A percentile compares a stretch with the other conserved stretches of the same genome.
Evolutionary conservation across 139 green algal genomes (phyloP).

Genomic region (Chlamydomonas eustigma): DNA sequence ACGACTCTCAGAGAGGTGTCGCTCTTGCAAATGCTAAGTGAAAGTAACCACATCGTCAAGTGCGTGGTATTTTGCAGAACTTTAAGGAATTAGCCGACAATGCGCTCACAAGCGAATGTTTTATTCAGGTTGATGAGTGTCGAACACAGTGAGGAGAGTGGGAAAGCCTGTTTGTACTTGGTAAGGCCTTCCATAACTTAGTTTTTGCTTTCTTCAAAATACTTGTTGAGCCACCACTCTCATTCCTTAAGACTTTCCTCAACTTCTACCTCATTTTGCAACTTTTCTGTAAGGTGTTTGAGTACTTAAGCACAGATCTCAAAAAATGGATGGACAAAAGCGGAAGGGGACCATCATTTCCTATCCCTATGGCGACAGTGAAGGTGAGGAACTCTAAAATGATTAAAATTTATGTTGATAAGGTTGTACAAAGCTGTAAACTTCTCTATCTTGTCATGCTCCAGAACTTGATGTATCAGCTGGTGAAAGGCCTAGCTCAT

Average conservation of each 20-base stretch:
- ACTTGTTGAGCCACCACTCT: background rate
- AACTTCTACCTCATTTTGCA: background rate
- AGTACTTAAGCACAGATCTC: conserved; percentile 95
- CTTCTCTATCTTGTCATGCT: background rate
- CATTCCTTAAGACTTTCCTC: background rate
- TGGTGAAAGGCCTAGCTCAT: conserved; percentile 90
- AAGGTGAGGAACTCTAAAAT: conserved; percentile 52
- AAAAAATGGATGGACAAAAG: conserved; percentile 98
- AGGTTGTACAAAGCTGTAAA: background rate
- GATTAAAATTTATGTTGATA: too few species aligned
- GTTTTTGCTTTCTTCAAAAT: background rate
- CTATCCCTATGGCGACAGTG: conserved; percentile 51
- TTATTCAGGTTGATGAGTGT: conserved; percentile 71
- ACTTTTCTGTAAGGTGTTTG: conserved; percentile 85
- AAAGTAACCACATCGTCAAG: conserved; percentile 91
- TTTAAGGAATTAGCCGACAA: background rate
- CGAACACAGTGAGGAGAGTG: conserved; percentile 94
- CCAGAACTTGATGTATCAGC: conserved; percentile 95
- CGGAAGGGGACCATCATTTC: conserved; percentile 72
- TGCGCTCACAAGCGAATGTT: background rate
- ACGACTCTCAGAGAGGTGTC: conserved; percentile 96
- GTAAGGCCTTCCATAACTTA: conserved; percentile 36
- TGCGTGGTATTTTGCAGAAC: conserved; percentile 23
- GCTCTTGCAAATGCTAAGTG: conserved; percentile 91
- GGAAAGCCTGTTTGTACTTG: conserved; percentile 94